Base-by-base conservation (phyloP, 1,284 basidiomycete genomes). In the Irpex lacteus region DNA sequence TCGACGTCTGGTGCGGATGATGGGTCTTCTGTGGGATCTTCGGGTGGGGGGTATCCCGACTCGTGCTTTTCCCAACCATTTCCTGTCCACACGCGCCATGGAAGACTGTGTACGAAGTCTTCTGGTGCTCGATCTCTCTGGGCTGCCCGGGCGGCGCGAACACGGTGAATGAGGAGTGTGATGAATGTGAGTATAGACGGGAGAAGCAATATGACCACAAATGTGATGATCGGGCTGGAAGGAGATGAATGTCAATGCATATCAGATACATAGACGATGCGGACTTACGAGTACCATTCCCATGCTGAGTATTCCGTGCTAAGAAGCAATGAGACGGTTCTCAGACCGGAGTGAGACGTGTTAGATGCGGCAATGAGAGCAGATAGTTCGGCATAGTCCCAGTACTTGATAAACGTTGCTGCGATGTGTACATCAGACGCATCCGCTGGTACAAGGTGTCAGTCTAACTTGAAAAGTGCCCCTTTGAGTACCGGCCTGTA, bases 241-340 rank as follows among this genome's bases (percentile, higher is more conserved):
- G 55, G 52, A n/a, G 54, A 15, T 53, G 32, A 59, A 60, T 63
- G 57, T 59, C 26, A 18, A 34, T 36, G 55, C 19, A 37, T 44
- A 26, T 53, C 13, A 40, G 66, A 53, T 40, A 68, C 18, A 36
- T 8, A 26, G 8, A 56, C 11, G 54, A 15, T 21, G 36, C 65
- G 63, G 57, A 84, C 90, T 71, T 70, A 92, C 90, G 90, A 92
- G 71, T 92, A 92, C 91, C 90, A 93, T 73, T 92, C 90, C 90
- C 91, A 92, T 50, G 87, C 85, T 21, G 89, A 89, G 70, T 88
- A 90, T 67, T 91, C 89, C 5, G 89, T 85, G n/a, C 85, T 89
- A 68, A 92, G 87, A 63, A 90, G 79, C n/a, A 92, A 76, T 0
- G 90, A 90, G 38, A 92, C 81, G 0, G 90, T 92, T 60, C 80